These are phyloP conservation scores for Hanseniaspora valbyensis DNA, from an alignment of 805 yeast genomes.

Conservation along the genomic window DNA sequence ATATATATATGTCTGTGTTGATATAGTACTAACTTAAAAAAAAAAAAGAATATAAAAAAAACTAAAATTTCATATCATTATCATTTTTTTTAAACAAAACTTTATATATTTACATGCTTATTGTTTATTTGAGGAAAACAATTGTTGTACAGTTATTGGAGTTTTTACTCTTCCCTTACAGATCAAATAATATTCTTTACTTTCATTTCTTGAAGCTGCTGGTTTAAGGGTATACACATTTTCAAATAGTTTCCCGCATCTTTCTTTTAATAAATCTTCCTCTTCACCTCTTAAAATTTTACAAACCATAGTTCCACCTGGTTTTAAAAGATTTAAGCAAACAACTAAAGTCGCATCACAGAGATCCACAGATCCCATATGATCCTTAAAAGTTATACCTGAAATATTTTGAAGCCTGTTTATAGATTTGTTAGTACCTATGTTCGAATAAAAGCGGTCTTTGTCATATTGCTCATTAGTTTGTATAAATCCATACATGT, in stretches of 20 bases:
- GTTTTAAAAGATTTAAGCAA: slow-evolving; percentile 56
- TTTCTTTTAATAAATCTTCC: slow-evolving; percentile 50
- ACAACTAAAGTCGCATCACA: slow-evolving; percentile 84
- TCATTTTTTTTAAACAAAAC: no score
- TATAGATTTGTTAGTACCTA: slow-evolving; percentile 67
- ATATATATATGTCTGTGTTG: slow-evolving; percentile 11
- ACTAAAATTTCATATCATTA: not conserved
- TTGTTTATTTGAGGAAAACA: no score
- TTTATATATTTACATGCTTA: no score
- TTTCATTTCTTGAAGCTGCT: slow-evolving; percentile 62
- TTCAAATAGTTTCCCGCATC: slow-evolving; percentile 48
- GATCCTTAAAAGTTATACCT: slow-evolving; percentile 74
- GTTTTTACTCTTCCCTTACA: slow-evolving; percentile 41
- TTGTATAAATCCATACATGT: slow-evolving; percentile 65
- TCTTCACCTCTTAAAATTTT: slow-evolving; percentile 79
- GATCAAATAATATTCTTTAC: slow-evolving; percentile 73
- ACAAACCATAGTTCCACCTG: slow-evolving; percentile 66
- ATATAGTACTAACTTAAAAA: slow-evolving; percentile 2
- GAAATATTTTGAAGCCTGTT: slow-evolving; percentile 89
- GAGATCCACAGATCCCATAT: slow-evolving; percentile 67
- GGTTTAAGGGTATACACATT: slow-evolving; percentile 69
- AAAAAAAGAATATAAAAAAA: slow-evolving; percentile 1
- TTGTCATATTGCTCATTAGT: slow-evolving; percentile 28
- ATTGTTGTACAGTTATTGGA: slow-evolving; percentile 2
- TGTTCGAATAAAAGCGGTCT: slow-evolving; percentile 37